These are phyloP conservation scores for Lactarius evosmus DNA, from an alignment of 768 basidiomycete genomes.

Conservation along the genomic window DNA sequence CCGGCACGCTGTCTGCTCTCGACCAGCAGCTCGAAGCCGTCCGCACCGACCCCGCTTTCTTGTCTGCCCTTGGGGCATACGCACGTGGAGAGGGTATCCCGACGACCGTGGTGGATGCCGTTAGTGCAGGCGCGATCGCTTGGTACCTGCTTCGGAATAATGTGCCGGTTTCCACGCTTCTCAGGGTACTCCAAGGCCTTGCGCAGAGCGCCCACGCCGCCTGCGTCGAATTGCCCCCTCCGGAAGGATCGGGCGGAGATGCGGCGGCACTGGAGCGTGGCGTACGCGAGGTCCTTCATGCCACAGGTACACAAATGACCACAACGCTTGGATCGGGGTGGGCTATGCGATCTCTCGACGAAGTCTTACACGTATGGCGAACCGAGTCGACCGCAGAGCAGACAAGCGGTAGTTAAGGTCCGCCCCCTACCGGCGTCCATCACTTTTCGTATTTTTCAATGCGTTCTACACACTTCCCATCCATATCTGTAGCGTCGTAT, in stretches of 20 bases:
- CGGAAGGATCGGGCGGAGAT: constrained; percentile 46
- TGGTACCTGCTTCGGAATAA: constrained; percentile 72
- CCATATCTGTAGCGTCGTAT: neutral
- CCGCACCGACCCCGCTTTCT: constrained; percentile 42
- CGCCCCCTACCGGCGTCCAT: neutral
- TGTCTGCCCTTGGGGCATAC: constrained; percentile 48
- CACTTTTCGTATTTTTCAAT: neutral
- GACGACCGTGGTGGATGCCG: constrained; percentile 17
- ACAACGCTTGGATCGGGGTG: constrained; percentile 68
- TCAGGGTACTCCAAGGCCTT: constrained; percentile 56
- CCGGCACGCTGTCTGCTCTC: constrained; percentile 59
- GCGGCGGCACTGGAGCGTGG: constrained; percentile 44
- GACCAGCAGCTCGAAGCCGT: constrained; percentile 54
- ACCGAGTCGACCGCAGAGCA: neutral
- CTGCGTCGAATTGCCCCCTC: constrained; percentile 47
- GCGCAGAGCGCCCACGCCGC: constrained; percentile 61
- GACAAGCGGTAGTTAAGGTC: neutral
- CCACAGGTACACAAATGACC: constrained; percentile 79
- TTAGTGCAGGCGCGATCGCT: constrained; percentile 45
- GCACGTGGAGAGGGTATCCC: constrained; percentile 48
- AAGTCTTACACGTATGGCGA: constrained; percentile 59
- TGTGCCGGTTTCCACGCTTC: constrained; percentile 67
- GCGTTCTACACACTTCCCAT: neutral
- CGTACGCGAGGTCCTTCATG: constrained; percentile 83
- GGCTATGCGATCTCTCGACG: constrained; percentile 66